Conservation (phyloP, 352 stramenopile species). For the Pythium insidiosum region DNA sequence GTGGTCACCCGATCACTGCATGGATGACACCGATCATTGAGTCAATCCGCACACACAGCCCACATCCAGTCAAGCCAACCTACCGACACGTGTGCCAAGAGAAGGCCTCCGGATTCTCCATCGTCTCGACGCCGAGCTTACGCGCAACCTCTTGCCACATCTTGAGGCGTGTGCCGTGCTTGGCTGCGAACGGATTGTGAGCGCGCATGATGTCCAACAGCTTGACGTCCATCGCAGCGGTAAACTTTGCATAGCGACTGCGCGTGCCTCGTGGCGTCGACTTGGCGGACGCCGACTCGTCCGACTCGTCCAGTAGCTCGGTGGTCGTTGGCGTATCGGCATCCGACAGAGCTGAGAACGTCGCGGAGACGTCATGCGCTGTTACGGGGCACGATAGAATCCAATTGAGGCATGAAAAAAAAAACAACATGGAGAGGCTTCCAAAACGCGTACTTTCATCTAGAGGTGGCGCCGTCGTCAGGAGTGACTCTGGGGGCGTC, state of each 20-base stretch:
- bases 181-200: conserved; percentile 74
- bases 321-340: too few species aligned
- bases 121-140: conserved; percentile 44
- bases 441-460: too few species aligned
- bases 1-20: conserved; percentile 61
- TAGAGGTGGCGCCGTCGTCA: too few species aligned
- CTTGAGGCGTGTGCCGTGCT: conserved; percentile 74
- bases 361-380: too few species aligned
- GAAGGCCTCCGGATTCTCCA: conserved; percentile 62
- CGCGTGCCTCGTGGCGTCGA: conserved; percentile 18
- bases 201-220: conserved; percentile 61
- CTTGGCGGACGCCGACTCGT: too few species aligned
- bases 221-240: conserved; percentile 64
- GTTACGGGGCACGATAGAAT: too few species aligned
- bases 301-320: too few species aligned
- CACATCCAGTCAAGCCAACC: too few species aligned
- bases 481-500: too few species aligned
- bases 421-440: too few species aligned
- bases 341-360: too few species aligned
- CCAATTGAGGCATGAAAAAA: too few species aligned
- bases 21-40: conserved; percentile 4
- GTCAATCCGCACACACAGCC: neutral
- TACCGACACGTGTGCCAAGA: conserved; percentile 82
- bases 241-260: conserved; percentile 78
- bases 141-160: conserved; percentile 75